Base-by-base conservation (phyloP, 257 asterid species). In the Nicotiana noctiflora region DNA sequence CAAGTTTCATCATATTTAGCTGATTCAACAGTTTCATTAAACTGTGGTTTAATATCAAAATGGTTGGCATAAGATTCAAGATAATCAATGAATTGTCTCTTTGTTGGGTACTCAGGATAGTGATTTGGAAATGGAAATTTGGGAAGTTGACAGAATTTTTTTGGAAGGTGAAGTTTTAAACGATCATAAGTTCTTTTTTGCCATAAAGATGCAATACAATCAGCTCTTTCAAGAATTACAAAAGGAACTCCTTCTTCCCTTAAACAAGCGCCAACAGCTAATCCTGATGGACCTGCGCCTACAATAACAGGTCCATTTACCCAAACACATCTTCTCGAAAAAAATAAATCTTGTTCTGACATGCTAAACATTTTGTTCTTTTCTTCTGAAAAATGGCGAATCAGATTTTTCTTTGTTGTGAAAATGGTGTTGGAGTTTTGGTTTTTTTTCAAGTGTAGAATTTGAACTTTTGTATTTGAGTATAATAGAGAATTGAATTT, bases 251-350 rank as follows among this genome's bases (percentile, higher is more conserved):
- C 94, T 44, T 91, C 91, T 37, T 88, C 89, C 75, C 84, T 84
- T 1, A 94, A 87, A 80, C 98, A 96, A 15, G 97, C 97, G 23
- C 96, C 98, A 13, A 94, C 98, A 2, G 98, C 98, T 27, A 94
- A 87, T 21, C 98, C 98, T 1, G 98, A 94, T 8, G 98, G 98
- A 44, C 98, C 98, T 5, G 93, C 98, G 2, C 98, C 98, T 52
- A 94, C 96, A 32, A 94, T 91, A 11, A 91, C 93, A 6, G 97
- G 97, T 12, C 98, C 98, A 81, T 91, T 92, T 1, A 94, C 98
- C 95, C 95, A 94, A 34, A 94, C 94, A 49, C 97, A 92, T 18
- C 95, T 85, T 6, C 91, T 87, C 7, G 92, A 74, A 29, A 86
- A 76, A 52, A n/a, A n/a, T n/a, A 75, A 85, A 83, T 87, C 89